Base-by-base conservation (phyloP, 2,329 filamentous ascomycete species). In the Bipolaris sorokiniana region DNA sequence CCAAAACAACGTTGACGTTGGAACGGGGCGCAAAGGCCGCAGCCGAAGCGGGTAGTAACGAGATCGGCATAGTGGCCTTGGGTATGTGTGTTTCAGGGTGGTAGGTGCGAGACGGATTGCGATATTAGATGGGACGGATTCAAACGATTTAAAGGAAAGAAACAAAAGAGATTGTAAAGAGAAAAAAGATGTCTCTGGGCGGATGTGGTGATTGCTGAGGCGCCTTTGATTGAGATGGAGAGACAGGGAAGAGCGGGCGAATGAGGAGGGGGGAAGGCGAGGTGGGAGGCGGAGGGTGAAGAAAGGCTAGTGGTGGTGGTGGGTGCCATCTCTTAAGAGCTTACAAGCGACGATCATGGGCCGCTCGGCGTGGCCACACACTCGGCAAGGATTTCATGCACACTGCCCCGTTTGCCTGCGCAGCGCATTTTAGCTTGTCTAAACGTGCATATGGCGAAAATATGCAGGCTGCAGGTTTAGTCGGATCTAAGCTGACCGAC, bases 21-120 rank as follows among this genome's bases (percentile, higher is more conserved):
- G 92, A 92, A 73, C 95, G 87, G 69, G 94, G 94, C 70, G 94
- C 94, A 82, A 98, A 99, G 73, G 95, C 94, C 62, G 93, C 92
- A 67, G 95, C 95, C 72, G 95, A 98, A 62, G 94, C 94, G 69
- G 95, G 95, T 70, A 99, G 83, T 77, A 99, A 84, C 83, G 95
- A 90, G 73, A 92, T 90, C 77, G 92, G 92, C 95, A 98, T 98
- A 45, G 62, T 66, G 58, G 28, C 36, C 3, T 36, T 15, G 6
- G 40, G 13, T 28, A 10, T 42, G 20, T 23, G 38, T 42, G 48
- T 44, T 51, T 51, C 48, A 44, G 61, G 28, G 70, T 69, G 63
- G 67, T 64, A 56, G 61, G 66, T 65, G 66, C 66, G 67, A 67
- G 65, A 69, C 62, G 65, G 55, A 13, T 31, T 59, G 66, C 69